These are phyloP conservation scores for Prunus padus DNA, from an alignment of 306 rosid species.

Conservation along the genomic window DNA sequence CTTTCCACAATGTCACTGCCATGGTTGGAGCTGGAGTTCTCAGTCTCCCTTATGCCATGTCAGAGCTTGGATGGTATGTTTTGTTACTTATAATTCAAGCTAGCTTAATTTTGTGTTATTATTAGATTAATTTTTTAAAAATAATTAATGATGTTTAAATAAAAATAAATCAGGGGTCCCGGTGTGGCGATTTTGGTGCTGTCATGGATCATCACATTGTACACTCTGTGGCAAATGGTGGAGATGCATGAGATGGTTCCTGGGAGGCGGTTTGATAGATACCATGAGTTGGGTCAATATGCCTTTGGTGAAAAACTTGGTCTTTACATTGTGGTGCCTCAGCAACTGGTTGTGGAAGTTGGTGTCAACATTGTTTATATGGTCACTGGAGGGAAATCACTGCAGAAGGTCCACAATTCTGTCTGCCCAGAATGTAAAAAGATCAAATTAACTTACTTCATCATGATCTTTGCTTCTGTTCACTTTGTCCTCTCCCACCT, in stretches of 20 bases:
- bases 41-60: constrained; percentile 59
- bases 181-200: constrained; percentile 55
- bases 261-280: constrained; percentile 53
- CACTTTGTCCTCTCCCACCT: constrained; percentile 59
- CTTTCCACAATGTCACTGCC: constrained; percentile 70
- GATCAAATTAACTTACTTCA: constrained; percentile 46
- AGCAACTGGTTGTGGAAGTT: constrained; percentile 50
- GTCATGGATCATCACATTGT: constrained; percentile 58
- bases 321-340: constrained; percentile 62
- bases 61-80: constrained; percentile 59
- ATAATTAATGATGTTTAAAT: too few relatives aligned
- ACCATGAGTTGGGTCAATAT: constrained; percentile 57
- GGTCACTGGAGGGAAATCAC: constrained; percentile 62
- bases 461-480: constrained; percentile 59
- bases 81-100: not conserved
- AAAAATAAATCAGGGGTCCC: constrained; percentile 62
- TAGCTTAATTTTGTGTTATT: not conserved
- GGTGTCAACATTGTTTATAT: constrained; percentile 49
- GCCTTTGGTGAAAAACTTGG: constrained; percentile 64
- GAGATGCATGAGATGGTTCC: constrained; percentile 70
- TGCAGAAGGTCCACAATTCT: constrained; percentile 43
- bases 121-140: not conserved
- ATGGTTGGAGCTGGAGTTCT: constrained; percentile 77
- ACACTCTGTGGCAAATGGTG: constrained; percentile 70
- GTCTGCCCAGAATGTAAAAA: constrained; percentile 30